Evolutionary conservation across 2,329 filamentous ascomycete genomes (phyloP).

Genomic region (Arachnopeziza araneosa): DNA sequence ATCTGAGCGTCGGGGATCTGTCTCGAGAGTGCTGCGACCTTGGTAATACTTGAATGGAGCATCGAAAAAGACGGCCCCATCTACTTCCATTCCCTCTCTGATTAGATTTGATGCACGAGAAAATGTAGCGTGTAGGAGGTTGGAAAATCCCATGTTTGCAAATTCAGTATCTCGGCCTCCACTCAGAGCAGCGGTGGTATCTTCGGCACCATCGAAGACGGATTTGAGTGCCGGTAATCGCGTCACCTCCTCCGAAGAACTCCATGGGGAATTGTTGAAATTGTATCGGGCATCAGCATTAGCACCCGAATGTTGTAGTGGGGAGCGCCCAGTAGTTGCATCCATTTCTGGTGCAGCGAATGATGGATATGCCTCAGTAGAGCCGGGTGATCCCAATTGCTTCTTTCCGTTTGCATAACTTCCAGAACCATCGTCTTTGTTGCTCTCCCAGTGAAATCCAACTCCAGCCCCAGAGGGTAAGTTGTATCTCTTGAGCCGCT

Average conservation of each 20-base stretch:
- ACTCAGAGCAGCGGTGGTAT: slow-evolving; percentile 1
- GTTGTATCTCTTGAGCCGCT: slow-evolving; percentile 20
- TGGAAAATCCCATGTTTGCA: slow-evolving; percentile 16
- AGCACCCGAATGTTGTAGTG: slow-evolving; percentile 13
- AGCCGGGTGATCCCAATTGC: slow-evolving; percentile 2
- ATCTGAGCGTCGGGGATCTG: slow-evolving; percentile 12
- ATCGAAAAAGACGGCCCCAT: slow-evolving; percentile 27
- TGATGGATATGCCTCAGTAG: no score
- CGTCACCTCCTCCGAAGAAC: slow-evolving; percentile 13
- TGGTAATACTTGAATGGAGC: slow-evolving; percentile 23
- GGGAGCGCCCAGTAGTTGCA: no score
- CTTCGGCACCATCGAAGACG: slow-evolving; percentile 11
- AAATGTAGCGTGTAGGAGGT: slow-evolving; percentile 20
- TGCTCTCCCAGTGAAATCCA: slow-evolving; percentile 21
- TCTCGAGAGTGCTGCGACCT: slow-evolving; percentile 19
- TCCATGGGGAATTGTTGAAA: slow-evolving; percentile 21
- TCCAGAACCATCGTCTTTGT: slow-evolving; percentile 11
- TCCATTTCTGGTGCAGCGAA: no score
- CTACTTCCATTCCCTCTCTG: slow-evolving; percentile 23
- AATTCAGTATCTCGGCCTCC: slow-evolving; percentile 13
- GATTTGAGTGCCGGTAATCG: slow-evolving; percentile 13
- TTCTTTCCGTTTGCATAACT: slow-evolving; percentile 6
- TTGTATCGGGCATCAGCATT: slow-evolving; percentile 11
- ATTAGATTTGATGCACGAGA: slow-evolving; percentile 27
- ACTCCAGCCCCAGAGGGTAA: slow-evolving; percentile 17